Base-by-base conservation (phyloP, 352 stramenopile genomes). In the Globisporangium acanthophoron region DNA sequence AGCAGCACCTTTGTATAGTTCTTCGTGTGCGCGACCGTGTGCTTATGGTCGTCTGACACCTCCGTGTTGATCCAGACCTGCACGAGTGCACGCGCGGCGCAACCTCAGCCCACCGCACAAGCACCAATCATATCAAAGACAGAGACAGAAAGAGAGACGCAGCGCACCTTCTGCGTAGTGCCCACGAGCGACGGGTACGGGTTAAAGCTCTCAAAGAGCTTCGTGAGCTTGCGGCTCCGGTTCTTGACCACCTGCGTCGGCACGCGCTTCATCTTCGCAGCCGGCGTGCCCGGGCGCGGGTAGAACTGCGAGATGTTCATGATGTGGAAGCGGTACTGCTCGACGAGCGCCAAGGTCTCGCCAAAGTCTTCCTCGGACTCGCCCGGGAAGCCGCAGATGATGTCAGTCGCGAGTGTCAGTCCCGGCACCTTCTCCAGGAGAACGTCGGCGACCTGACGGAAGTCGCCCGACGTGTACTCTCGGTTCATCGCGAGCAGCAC, bases 301-400 rank as follows among this genome's bases (percentile, higher is more conserved):
- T 97, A 97, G 58, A 97, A 97, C 65, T 97, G 85, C 35, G 89
- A 97, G 63, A 97, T 97, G 66, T 97, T 97, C 67, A 95, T 87
- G 58, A 97, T 92, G 60, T 89, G 74, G 59, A 97, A 96, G 40
- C 75, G 71, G 62, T 97, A 97, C 40, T 94, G 78, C 46, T 87
- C 71, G 16, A 96, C 76, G 9, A 97, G 75, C 56, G 69, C 62
- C 75, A 97, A 88, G 7, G 90, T 97, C 62, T 91, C 70, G 40
- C 91, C 74, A 60, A 96, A 97, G 44, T 97, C 76, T 37, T 80
- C 75, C 44, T 97, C 88, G 0, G 78, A 96, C 71, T 97, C 91
- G 13, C 75, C 74, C 9, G 89, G 86, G 61, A 97, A 97, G 29
- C 91, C 91, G 41, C 91, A 97, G 59, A 97, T 97, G 56, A 97